Conservation (phyloP, 2,329 filamentous ascomycete genomes). For the Aspergillus neoniger region DNA sequence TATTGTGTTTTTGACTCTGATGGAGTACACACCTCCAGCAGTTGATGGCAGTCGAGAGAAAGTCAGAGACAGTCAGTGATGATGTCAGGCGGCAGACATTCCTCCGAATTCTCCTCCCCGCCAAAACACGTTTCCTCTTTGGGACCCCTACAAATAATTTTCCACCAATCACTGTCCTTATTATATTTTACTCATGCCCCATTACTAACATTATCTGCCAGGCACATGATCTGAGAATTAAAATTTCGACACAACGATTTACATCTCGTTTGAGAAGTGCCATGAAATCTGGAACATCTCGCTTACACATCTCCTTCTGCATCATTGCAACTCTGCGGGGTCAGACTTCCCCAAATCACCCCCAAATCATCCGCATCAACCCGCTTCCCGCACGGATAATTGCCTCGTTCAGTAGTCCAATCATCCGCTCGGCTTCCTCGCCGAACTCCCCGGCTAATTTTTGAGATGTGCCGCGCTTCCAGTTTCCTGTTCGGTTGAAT, state of each 20-base stretch:
- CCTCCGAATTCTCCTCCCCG: not conserved
- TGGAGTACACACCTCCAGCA: no score
- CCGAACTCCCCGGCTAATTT: slow-evolving; percentile 3
- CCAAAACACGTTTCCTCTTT: not conserved
- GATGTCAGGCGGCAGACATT: slow-evolving; percentile 12
- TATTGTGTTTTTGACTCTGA: no score
- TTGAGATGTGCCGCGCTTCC: not conserved
- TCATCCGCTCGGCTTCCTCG: slow-evolving; percentile 8
- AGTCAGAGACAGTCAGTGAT: not conserved
- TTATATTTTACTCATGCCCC: not conserved
- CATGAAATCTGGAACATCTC: not conserved
- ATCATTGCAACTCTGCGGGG: not conserved
- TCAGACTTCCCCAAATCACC: not conserved
- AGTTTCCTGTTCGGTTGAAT: not conserved
- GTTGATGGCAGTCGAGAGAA: no score
- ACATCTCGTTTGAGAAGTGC: no score
- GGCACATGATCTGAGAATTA: not conserved
- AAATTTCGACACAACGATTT: not conserved
- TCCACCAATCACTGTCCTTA: not conserved
- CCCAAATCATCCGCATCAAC: not conserved
- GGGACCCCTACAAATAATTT: not conserved
- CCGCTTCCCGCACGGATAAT: slow-evolving; percentile 8
- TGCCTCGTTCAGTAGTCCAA: slow-evolving; percentile 3
- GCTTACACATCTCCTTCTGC: not conserved
- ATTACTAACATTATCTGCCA: not conserved